phyloP scores from a whole-genome alignment of 345 rosid species.

The Firmiana major region DNA sequence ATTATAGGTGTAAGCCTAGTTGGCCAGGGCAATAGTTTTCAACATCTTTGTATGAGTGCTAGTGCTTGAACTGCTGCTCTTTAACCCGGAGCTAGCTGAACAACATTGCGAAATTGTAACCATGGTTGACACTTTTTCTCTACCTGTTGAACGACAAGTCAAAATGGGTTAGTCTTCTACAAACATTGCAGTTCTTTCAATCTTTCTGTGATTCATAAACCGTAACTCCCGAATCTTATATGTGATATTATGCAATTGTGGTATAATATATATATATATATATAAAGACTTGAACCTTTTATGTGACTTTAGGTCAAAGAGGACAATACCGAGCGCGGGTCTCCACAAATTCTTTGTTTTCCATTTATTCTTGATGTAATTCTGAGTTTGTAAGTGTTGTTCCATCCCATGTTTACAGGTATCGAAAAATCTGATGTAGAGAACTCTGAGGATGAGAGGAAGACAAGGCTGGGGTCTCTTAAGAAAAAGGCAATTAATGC shows the following conservation, averaged over 20 bases:
- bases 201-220: neutral
- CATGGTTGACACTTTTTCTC: slow-evolving; percentile 13
- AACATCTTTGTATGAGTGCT: neutral
- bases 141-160: slow-evolving; percentile 1
- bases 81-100: neutral
- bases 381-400: neutral
- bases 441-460: slow-evolving; percentile 60
- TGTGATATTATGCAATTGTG: too few species aligned
- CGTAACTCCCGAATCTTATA: too few species aligned
- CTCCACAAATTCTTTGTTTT: too few species aligned
- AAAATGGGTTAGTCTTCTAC: neutral
- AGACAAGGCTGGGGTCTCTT: slow-evolving; percentile 56
- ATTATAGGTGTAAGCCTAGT: slow-evolving; percentile 4
- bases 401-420: slow-evolving; percentile 19
- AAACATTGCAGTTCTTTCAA: neutral
- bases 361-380: too few species aligned
- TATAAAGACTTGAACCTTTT: too few species aligned
- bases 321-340: too few species aligned
- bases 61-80: neutral
- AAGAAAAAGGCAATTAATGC: slow-evolving; percentile 79
- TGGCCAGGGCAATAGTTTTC: neutral
- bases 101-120: neutral
- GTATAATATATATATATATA: too few species aligned
- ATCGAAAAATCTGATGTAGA: slow-evolving; percentile 39
- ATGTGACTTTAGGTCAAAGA: too few species aligned